phyloP scores from a whole-genome alignment of 139 green algal species.

The Deuterostichococcus epilithicus region DNA sequence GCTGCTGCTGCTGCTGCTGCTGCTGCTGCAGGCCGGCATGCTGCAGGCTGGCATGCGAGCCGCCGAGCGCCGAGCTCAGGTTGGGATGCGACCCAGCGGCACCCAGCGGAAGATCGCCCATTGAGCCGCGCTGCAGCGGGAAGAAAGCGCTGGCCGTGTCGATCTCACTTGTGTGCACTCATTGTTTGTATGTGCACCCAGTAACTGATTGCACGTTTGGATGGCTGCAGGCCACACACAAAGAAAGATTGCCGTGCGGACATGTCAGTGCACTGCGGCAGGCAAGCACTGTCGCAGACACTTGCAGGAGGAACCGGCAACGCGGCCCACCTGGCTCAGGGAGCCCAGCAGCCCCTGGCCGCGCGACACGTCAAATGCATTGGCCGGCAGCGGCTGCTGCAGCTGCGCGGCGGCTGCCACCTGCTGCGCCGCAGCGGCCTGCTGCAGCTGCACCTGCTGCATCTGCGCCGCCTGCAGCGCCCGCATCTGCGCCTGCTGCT shows the following conservation, averaged over 20 bases:
- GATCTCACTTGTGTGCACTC: too few species aligned
- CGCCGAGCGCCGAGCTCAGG: not conserved
- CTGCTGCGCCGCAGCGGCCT: constrained; percentile 18
- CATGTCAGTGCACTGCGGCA: too few species aligned
- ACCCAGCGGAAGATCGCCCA: constrained; percentile 19
- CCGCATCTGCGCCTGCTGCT: not conserved
- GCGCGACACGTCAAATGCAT: not conserved
- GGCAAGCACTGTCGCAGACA: too few species aligned
- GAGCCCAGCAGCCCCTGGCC: not conserved
- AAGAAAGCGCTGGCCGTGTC: not conserved
- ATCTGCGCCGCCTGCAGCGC: not conserved
- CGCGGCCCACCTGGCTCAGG: not conserved
- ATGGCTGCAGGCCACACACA: too few species aligned
- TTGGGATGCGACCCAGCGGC: not conserved
- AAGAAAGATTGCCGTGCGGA: too few species aligned
- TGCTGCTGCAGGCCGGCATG: constrained; percentile 3
- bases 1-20: too few species aligned
- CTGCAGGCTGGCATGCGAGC: constrained; percentile 11
- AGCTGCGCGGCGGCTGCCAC: constrained; percentile 9
- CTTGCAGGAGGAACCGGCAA: too few species aligned
- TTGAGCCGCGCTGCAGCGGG: constrained; percentile 7
- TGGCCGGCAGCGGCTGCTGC: constrained; percentile 8
- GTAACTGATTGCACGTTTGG: too few species aligned
- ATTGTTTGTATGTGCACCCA: too few species aligned
- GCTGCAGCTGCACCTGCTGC: not conserved